phyloP scores from a whole-genome alignment of 352 stramenopile genomes.

The Phytophthora agathidicida region DNA sequence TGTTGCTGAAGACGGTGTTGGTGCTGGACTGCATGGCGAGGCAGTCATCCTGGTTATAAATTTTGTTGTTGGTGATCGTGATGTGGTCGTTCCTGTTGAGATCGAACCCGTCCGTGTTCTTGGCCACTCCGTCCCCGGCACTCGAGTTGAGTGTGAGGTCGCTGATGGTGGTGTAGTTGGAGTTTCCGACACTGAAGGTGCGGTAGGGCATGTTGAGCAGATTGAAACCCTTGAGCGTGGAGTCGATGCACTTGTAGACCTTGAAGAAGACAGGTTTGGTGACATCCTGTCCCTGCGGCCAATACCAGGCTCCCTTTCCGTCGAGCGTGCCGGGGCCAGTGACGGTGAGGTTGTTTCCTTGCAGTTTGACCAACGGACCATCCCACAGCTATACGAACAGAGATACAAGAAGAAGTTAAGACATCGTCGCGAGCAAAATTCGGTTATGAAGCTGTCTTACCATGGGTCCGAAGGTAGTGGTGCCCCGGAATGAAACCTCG shows the following conservation, averaged over 20 bases:
- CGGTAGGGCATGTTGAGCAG: slow-evolving; percentile 28
- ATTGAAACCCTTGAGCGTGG: slow-evolving; percentile 34
- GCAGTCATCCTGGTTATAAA: slow-evolving; percentile 33
- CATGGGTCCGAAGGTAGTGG: slow-evolving; percentile 35
- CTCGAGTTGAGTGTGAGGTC: slow-evolving; percentile 19
- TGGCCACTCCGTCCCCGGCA: slow-evolving; percentile 12
- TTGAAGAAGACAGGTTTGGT: slow-evolving; percentile 23
- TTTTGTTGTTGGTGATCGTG: slow-evolving; percentile 36
- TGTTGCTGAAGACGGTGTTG: slow-evolving; percentile 21
- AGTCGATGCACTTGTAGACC: slow-evolving; percentile 14
- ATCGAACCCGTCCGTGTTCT: slow-evolving; percentile 31
- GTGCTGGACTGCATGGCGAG: slow-evolving; percentile 25
- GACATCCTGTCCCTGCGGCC: slow-evolving; percentile 29
- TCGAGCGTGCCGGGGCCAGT: slow-evolving; percentile 36
- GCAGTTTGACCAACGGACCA: slow-evolving; percentile 33
- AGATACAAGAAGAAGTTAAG: not conserved
- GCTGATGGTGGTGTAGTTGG: slow-evolving; percentile 22
- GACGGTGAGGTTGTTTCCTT: slow-evolving; percentile 35
- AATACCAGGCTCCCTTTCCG: slow-evolving; percentile 41
- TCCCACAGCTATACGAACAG: slow-evolving; percentile 24
- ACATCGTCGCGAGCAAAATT: no score
- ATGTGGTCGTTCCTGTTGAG: slow-evolving; percentile 30
- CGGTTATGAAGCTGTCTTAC: no score
- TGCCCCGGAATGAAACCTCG: slow-evolving; percentile 32
- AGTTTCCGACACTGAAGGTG: slow-evolving; percentile 21